Conservation (phyloP, 2,329 filamentous ascomycete species). For the Fusarium dimerum region DNA sequence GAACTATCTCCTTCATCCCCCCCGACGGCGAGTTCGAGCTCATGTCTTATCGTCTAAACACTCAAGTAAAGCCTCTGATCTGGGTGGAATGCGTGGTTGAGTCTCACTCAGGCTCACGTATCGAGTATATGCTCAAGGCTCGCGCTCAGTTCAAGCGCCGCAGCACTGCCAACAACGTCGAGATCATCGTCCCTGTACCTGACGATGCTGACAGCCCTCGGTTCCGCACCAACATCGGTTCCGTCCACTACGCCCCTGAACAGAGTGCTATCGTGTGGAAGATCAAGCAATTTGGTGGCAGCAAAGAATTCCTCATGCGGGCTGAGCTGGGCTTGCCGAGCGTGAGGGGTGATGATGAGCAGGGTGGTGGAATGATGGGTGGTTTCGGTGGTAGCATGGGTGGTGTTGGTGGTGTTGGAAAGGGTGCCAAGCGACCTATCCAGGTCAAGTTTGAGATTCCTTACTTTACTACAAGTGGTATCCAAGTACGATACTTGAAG, state of each 20-base stretch:
- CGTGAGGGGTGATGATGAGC: slow-evolving; percentile 92
- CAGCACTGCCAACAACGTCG: slow-evolving; percentile 97
- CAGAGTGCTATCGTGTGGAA: slow-evolving; percentile 99
- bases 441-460: slow-evolving; percentile 99
- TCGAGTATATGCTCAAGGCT: slow-evolving; percentile 99
- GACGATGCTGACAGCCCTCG: slow-evolving; percentile 95
- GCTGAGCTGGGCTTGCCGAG: slow-evolving; percentile 93
- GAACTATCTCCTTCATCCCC: slow-evolving; percentile 98
- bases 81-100: slow-evolving; percentile 99
- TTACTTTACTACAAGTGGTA: slow-evolving; percentile 99
- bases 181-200: slow-evolving; percentile 94
- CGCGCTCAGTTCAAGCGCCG: slow-evolving; percentile 97
- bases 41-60: slow-evolving; percentile 98
- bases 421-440: slow-evolving; percentile 90
- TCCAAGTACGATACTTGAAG: slow-evolving; percentile 97
- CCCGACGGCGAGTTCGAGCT: slow-evolving; percentile 98
- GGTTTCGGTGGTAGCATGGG: slow-evolving; percentile 98
- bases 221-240: slow-evolving; percentile 96
- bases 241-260: slow-evolving; percentile 96
- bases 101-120: slow-evolving; percentile 89
- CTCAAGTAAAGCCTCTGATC: slow-evolving; percentile 95
- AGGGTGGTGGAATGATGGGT: slow-evolving; percentile 95
- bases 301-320: slow-evolving; percentile 98
- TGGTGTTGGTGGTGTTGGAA: slow-evolving; percentile 73
- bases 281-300: slow-evolving; percentile 99